These are phyloP conservation scores for Stropharia rugosoannulata DNA, from an alignment of 768 basidiomycete genomes.

Conservation along the genomic window DNA sequence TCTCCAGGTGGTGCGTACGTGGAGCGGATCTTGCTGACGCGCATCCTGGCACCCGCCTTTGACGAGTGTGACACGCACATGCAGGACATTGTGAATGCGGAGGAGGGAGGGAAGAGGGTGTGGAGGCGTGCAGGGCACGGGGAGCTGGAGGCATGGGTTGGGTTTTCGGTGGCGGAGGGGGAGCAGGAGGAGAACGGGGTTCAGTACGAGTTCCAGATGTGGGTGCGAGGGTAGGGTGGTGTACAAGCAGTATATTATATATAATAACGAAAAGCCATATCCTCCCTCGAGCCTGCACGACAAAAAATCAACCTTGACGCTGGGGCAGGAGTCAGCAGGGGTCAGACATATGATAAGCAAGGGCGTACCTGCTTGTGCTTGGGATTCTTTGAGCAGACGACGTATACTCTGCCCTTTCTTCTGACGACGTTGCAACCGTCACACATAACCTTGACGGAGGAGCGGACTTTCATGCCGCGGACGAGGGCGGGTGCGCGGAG, in stretches of 20 bases:
- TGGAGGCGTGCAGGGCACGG: conserved; percentile 65
- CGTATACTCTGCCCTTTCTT: conserved; percentile 89
- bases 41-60: conserved; percentile 73
- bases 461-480: conserved; percentile 96
- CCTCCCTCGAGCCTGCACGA: not conserved
- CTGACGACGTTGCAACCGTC: conserved; percentile 89
- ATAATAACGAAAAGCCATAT: conserved; percentile 1
- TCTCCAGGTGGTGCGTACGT: conserved; percentile 43
- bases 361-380: conserved; percentile 91
- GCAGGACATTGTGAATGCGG: conserved; percentile 56
- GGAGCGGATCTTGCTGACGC: conserved; percentile 86
- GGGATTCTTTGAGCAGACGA: conserved; percentile 90
- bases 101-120: conserved; percentile 27
- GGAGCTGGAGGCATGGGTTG: conserved; percentile 75
- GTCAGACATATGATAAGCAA: not conserved
- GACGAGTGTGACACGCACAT: conserved; percentile 87
- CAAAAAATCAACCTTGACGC: conserved; percentile 60
- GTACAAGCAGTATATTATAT: conserved; percentile 9
- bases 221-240: conserved; percentile 49
- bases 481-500: conserved; percentile 34
- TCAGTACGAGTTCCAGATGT: conserved; percentile 95
- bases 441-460: conserved; percentile 92
- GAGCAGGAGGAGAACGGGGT: conserved; percentile 81
- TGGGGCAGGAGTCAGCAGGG: conserved; percentile 23
- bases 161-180: conserved; percentile 74